Evolutionary conservation across 2,329 filamentous ascomycete genomes (phyloP).

Genomic region (Venturia pyrina): DNA sequence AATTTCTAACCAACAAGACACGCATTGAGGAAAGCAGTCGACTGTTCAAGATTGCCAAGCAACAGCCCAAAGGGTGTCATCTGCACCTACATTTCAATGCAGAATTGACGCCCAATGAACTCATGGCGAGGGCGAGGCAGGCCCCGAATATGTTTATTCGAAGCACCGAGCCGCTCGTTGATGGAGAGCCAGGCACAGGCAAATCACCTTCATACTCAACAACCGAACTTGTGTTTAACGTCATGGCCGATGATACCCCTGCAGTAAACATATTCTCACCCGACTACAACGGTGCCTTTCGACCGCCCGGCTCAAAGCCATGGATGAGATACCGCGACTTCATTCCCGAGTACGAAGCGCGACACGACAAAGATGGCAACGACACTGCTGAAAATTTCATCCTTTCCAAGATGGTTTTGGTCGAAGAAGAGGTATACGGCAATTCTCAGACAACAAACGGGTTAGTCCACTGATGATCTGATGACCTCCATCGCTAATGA

Average conservation of each 20-base stretch:
- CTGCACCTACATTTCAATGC: constrained; percentile 71
- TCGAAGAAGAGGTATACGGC: constrained; percentile 49
- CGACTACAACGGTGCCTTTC: constrained; percentile 32
- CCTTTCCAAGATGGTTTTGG: constrained; percentile 50
- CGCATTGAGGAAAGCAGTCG: constrained; percentile 41
- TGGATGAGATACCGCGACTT: constrained; percentile 41
- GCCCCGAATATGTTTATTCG: constrained; percentile 61
- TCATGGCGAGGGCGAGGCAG: constrained; percentile 45
- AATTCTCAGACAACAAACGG: constrained; percentile 39
- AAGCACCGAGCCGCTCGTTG: constrained; percentile 44
- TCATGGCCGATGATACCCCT: constrained; percentile 27
- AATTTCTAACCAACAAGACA: constrained; percentile 34
- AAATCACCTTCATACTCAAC: background rate
- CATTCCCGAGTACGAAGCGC: constrained; percentile 28
- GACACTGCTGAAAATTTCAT: constrained; percentile 42
- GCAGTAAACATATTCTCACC: constrained; percentile 38
- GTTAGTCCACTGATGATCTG: constrained; percentile 29
- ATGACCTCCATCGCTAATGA: background rate
- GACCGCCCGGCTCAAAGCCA: constrained; percentile 19
- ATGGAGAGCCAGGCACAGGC: constrained; percentile 32
- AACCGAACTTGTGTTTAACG: constrained; percentile 54
- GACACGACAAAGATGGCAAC: constrained; percentile 13
- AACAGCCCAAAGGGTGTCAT: constrained; percentile 62
- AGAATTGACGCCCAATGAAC: constrained; percentile 51
- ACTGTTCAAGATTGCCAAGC: constrained; percentile 46